Conservation (phyloP, 805 yeast genomes). For the Hermanozyma aechmeae region DNA sequence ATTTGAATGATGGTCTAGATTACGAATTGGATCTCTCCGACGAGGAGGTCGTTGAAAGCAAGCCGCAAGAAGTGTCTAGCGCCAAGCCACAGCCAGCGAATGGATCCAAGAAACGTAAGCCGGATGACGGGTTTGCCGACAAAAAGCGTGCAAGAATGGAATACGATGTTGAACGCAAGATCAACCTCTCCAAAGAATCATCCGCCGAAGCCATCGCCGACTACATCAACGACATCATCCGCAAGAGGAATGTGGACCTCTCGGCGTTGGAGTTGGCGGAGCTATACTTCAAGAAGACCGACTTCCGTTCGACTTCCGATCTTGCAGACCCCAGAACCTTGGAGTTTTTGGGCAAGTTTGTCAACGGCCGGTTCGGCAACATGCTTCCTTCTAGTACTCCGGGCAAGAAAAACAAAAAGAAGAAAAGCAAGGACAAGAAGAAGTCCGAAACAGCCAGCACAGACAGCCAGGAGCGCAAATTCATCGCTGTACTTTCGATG, state of each 20-base stretch:
- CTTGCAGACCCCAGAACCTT: constrained; percentile 43
- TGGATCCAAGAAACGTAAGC: constrained; percentile 15
- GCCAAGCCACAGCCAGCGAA: constrained; percentile 13
- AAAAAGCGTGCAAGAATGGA: constrained; percentile 64
- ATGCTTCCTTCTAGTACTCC: constrained; percentile 28
- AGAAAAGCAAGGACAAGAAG: constrained; percentile 19
- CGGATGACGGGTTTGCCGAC: constrained; percentile 39
- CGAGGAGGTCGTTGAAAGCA: constrained; percentile 4
- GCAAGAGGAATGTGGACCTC: constrained; percentile 52
- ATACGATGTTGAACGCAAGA: constrained; percentile 51
- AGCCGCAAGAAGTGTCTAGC: constrained; percentile 14
- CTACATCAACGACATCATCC: constrained; percentile 50
- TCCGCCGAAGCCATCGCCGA: constrained; percentile 60
- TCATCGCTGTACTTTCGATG: constrained; percentile 50
- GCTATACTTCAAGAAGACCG: constrained; percentile 43
- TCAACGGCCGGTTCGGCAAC: constrained; percentile 40
- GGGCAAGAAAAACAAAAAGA: constrained; percentile 18
- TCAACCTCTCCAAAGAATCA: constrained; percentile 37
- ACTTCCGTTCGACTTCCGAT: constrained; percentile 54
- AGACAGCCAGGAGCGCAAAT: constrained; percentile 24
- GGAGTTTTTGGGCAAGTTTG: constrained; percentile 46
- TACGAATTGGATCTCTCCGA: constrained; percentile 40
- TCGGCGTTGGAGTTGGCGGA: constrained; percentile 72
- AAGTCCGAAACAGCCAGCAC: constrained; percentile 4
- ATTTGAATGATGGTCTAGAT: constrained; percentile 69